Conservation (phyloP, 2,329 filamentous ascomycete genomes). For the Penicillium sp. region DNA sequence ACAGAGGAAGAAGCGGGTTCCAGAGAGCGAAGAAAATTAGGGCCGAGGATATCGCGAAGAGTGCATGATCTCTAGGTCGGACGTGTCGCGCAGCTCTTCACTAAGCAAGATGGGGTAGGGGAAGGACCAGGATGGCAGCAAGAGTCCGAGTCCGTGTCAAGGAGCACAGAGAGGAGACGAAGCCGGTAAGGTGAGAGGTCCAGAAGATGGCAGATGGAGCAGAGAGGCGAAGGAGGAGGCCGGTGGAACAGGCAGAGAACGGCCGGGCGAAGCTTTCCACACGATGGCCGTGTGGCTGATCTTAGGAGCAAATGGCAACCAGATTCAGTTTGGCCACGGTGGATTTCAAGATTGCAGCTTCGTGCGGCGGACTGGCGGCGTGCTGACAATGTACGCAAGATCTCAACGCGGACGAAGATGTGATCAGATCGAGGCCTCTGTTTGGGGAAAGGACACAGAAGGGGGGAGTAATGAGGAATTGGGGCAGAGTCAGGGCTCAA, state of each 20-base stretch:
- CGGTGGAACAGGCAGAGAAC: neutral
- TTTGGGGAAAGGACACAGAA: neutral
- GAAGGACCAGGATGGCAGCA: neutral
- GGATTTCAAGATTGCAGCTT: too few relatives aligned
- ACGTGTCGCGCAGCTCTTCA: neutral
- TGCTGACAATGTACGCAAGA: too few relatives aligned
- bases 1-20: neutral
- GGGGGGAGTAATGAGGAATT: neutral
- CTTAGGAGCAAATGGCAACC: too few relatives aligned
- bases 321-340: too few relatives aligned
- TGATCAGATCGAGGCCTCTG: too few relatives aligned
- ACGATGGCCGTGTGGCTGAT: slow-evolving; percentile 3
- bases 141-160: neutral
- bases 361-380: too few relatives aligned
- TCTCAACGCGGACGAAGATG: too few relatives aligned
- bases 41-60: slow-evolving; percentile 15
- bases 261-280: neutral
- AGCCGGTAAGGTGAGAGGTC: too few relatives aligned
- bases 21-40: slow-evolving; percentile 8
- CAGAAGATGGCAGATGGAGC: too few relatives aligned
- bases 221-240: neutral
- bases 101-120: neutral
- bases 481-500: too few relatives aligned
- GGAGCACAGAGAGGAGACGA: too few relatives aligned
- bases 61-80: slow-evolving; percentile 14